Conservation (phyloP, 192 early-diverging fungal species). For the Backusella macrospora region DNA sequence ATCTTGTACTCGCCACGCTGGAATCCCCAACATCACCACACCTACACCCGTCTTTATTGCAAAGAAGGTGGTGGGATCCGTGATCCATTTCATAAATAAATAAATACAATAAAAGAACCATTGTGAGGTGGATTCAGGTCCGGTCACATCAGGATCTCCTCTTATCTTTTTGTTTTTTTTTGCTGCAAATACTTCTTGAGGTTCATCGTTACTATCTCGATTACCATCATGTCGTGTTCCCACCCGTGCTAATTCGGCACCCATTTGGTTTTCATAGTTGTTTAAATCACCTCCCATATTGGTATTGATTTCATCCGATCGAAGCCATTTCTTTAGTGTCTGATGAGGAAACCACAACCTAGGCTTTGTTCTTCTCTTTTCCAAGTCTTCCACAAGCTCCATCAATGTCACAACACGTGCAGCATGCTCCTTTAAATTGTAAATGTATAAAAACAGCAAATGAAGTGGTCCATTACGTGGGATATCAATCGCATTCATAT, state of each 20-base stretch:
- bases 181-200: not conserved
- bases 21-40: slow-evolving; percentile 25
- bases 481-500: not conserved
- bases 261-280: slow-evolving; percentile 4
- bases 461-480: not conserved
- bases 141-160: slow-evolving; percentile 37
- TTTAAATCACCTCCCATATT: not conserved
- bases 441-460: not conserved
- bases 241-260: not conserved
- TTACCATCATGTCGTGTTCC: slow-evolving; percentile 13
- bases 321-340: slow-evolving; percentile 24
- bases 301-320: not conserved
- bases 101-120: slow-evolving; percentile 33
- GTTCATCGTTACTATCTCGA: not conserved
- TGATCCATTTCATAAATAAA: slow-evolving; percentile 24
- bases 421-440: not conserved
- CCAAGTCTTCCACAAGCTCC: not conserved
- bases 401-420: not conserved
- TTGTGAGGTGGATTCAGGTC: slow-evolving; percentile 21
- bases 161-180: not conserved
- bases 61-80: slow-evolving; percentile 23
- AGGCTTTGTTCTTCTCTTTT: not conserved
- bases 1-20: slow-evolving; percentile 24
- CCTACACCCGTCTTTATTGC: slow-evolving; percentile 39
- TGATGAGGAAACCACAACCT: slow-evolving; percentile 11